Conservation (phyloP, 805 yeast genomes). For the Myxozyma nipponensis region DNA sequence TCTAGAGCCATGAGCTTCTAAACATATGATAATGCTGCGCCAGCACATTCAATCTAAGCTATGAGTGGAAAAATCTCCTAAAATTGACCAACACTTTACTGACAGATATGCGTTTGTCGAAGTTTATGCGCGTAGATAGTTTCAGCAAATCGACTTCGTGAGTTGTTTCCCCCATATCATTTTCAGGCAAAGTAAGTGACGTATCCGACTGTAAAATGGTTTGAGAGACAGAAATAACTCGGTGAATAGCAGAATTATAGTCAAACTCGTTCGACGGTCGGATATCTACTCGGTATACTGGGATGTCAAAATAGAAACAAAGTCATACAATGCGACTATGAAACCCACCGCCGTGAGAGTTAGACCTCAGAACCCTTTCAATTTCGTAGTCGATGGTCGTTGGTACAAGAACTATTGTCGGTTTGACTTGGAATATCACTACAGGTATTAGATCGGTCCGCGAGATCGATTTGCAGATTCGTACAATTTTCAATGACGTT, state of each 20-base stretch:
- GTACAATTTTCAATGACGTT: slow-evolving; percentile 13
- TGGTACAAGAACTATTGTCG: slow-evolving; percentile 17
- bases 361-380: slow-evolving; percentile 6
- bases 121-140: slow-evolving; percentile 11
- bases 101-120: slow-evolving; percentile 21
- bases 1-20: slow-evolving; percentile 10
- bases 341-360: neutral
- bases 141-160: neutral
- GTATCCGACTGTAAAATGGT: neutral
- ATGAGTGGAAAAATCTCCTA: neutral
- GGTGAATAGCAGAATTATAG: slow-evolving; percentile 6
- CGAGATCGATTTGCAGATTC: neutral
- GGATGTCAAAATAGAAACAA: too few species aligned
- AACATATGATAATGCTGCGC: slow-evolving; percentile 16
- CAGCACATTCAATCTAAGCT: slow-evolving; percentile 24
- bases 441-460: neutral
- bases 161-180: neutral
- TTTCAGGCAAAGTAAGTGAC: slow-evolving; percentile 4
- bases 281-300: slow-evolving; percentile 11
- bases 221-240: slow-evolving; percentile 10
- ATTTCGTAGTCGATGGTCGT: slow-evolving; percentile 18
- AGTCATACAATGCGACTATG: too few species aligned
- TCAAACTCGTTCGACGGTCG: slow-evolving; percentile 21
- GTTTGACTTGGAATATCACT: slow-evolving; percentile 22
- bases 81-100: neutral